A percentile compares a stretch with the other conserved stretches of the same genome.
phyloP scores from a whole-genome alignment of 345 rosid species.

The Gynandropsis gynandra region DNA sequence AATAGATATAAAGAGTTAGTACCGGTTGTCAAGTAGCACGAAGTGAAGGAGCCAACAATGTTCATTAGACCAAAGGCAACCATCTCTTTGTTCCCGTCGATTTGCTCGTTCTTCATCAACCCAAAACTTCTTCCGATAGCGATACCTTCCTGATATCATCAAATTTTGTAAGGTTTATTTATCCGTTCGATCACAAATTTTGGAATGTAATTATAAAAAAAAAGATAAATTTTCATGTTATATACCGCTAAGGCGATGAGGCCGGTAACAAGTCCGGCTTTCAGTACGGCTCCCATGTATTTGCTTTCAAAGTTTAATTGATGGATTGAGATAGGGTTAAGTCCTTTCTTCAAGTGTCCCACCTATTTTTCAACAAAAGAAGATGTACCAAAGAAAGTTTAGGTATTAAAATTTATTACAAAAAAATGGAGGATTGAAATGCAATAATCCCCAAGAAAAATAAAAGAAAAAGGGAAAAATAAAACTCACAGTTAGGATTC shows the following conservation, averaged over 20 bases:
- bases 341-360: slow-evolving; percentile 63
- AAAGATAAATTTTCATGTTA: slow-evolving; percentile 14
- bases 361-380: slow-evolving; percentile 37
- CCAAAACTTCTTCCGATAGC: slow-evolving; percentile 91
- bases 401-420: too few relatives aligned
- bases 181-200: too few relatives aligned
- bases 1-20: background rate
- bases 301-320: slow-evolving; percentile 45
- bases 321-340: slow-evolving; percentile 59
- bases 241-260: slow-evolving; percentile 71
- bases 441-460: too few relatives aligned
- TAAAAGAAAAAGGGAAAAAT: background rate
- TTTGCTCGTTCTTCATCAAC: slow-evolving; percentile 60
- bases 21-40: slow-evolving; percentile 95
- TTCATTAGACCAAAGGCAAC: slow-evolving; percentile 89
- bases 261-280: slow-evolving; percentile 63
- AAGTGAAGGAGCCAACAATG: slow-evolving; percentile 71
- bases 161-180: background rate
- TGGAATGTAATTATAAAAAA: background rate
- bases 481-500: slow-evolving; percentile 57
- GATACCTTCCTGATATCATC: slow-evolving; percentile 65
- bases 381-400: too few relatives aligned
- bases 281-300: slow-evolving; percentile 44
- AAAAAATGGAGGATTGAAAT: too few relatives aligned
- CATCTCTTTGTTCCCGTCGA: slow-evolving; percentile 93